These are phyloP conservation scores for Komagataella ulmi DNA, from an alignment of 805 yeast species.

Conservation along the genomic window DNA sequence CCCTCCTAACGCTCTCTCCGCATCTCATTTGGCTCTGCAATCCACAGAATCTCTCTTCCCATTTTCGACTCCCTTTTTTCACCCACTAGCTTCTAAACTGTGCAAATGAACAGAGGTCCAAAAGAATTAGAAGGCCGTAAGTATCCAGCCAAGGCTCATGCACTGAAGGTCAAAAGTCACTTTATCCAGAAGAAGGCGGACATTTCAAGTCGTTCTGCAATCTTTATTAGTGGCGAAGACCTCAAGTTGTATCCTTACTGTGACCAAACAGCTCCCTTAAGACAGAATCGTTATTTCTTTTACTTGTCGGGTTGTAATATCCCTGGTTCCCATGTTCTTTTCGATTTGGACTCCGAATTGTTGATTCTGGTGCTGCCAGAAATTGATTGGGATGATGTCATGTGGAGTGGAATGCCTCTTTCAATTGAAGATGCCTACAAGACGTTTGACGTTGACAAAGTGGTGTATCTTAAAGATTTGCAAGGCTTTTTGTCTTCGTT, in stretches of 20 bases:
- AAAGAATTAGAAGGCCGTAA: conserved; percentile 10
- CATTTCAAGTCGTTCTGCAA: conserved; percentile 12
- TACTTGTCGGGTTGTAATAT: conserved; percentile 76
- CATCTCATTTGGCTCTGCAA: background rate
- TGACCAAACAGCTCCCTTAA: conserved; percentile 65
- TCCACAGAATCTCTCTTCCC: background rate
- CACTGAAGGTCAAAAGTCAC: conserved; percentile 30
- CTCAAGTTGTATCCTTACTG: conserved; percentile 54
- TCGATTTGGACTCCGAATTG: conserved; percentile 34
- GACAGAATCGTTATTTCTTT: conserved; percentile 87
- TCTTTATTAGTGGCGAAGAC: conserved; percentile 51
- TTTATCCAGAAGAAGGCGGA: conserved; percentile 12
- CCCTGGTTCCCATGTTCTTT: conserved; percentile 64
- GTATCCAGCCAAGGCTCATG: conserved; percentile 81
- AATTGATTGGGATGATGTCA: conserved; percentile 75
- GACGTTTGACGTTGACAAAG: conserved; percentile 73
- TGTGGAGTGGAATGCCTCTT: conserved; percentile 93
- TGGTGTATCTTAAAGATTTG: conserved; percentile 45
- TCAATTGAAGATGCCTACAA: conserved; percentile 47
- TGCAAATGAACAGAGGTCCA: conserved; percentile 1
- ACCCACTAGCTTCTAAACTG: background rate
- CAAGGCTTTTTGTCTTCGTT: conserved; percentile 18
- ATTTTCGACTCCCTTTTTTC: background rate
- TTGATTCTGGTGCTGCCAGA: conserved; percentile 71
- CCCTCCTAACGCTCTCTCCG: background rate